A percentile compares a stretch with the other conserved stretches of the same genome.
These are phyloP conservation scores for Candida chilensis DNA, from an alignment of 805 yeast genomes.

Conservation along the genomic window DNA sequence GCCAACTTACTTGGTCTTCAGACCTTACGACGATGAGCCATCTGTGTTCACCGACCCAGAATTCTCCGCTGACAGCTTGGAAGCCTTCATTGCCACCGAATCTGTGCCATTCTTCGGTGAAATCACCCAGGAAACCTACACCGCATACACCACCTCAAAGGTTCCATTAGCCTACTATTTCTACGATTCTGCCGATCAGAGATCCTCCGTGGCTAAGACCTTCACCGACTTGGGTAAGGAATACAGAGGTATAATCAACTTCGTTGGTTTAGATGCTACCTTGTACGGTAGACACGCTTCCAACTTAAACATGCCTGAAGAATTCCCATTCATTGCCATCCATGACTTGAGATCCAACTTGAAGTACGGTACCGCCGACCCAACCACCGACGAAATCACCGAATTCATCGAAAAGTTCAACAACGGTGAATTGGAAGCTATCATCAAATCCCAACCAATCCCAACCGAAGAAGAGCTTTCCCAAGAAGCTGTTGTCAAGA, in stretches of 20 bases:
- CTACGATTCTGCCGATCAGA: slow-evolving; percentile 62
- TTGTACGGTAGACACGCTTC: slow-evolving; percentile 81
- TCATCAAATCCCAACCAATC: slow-evolving; percentile 75
- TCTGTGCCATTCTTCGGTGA: slow-evolving; percentile 82
- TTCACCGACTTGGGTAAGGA: slow-evolving; percentile 62
- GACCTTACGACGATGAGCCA: slow-evolving; percentile 35
- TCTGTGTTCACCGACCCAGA: slow-evolving; percentile 33
- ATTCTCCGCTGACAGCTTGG: slow-evolving; percentile 24
- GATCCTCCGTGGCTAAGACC: slow-evolving; percentile 39
- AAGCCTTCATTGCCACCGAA: slow-evolving; percentile 47
- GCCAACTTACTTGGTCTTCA: slow-evolving; percentile 35
- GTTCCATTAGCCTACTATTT: slow-evolving; percentile 86
- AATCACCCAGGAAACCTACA: slow-evolving; percentile 72
- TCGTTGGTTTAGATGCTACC: slow-evolving; percentile 82
- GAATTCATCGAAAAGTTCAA: slow-evolving; percentile 55
- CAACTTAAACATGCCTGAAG: slow-evolving; percentile 73
- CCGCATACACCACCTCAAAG: slow-evolving; percentile 59
- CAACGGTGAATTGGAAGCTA: slow-evolving; percentile 60
- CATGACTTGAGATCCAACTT: slow-evolving; percentile 62
- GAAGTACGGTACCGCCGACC: slow-evolving; percentile 65
- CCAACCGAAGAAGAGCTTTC: slow-evolving; percentile 76
- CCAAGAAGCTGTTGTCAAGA: slow-evolving; percentile 49
- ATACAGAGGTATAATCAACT: slow-evolving; percentile 72
- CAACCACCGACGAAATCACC: slow-evolving; percentile 36
- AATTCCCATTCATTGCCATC: slow-evolving; percentile 85